phyloP scores from a whole-genome alignment of 2,329 filamentous ascomycete species.

The Dactylella cylindrospora region DNA sequence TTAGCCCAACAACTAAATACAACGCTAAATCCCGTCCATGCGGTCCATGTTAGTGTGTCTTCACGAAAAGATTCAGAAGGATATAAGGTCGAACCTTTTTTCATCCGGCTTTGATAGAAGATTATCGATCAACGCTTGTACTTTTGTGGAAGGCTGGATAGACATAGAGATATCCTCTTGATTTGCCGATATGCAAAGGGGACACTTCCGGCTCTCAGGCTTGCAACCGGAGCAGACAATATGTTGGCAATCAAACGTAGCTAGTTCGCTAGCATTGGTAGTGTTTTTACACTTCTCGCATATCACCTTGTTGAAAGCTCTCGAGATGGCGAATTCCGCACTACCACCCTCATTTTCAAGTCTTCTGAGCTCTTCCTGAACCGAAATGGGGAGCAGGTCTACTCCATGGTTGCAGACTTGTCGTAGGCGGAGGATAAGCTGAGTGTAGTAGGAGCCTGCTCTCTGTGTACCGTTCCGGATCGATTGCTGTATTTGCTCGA shows the following conservation, averaged over 20 bases:
- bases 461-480: neutral
- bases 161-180: neutral
- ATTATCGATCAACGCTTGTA: conserved; percentile 47
- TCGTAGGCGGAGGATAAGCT: conserved; percentile 43
- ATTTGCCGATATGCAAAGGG: neutral
- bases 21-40: no score
- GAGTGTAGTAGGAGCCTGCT: neutral
- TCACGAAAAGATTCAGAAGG: no score
- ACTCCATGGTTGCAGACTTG: conserved; percentile 44
- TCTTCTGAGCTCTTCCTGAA: neutral
- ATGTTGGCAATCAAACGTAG: conserved; percentile 12
- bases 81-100: no score
- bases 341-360: neutral
- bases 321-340: neutral
- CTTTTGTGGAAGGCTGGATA: conserved; percentile 42
- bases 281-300: conserved; percentile 3
- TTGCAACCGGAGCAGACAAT: conserved; percentile 5
- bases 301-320: neutral
- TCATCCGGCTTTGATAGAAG: conserved; percentile 39
- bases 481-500: neutral
- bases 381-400: conserved; percentile 5
- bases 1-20: conserved; percentile 52
- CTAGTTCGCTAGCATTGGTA: neutral
- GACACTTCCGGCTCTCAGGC: conserved; percentile 3
- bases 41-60: no score